Evolutionary conservation across 1,284 basidiomycete species (phyloP).

Genomic region (Ceratobasidium sp.): DNA sequence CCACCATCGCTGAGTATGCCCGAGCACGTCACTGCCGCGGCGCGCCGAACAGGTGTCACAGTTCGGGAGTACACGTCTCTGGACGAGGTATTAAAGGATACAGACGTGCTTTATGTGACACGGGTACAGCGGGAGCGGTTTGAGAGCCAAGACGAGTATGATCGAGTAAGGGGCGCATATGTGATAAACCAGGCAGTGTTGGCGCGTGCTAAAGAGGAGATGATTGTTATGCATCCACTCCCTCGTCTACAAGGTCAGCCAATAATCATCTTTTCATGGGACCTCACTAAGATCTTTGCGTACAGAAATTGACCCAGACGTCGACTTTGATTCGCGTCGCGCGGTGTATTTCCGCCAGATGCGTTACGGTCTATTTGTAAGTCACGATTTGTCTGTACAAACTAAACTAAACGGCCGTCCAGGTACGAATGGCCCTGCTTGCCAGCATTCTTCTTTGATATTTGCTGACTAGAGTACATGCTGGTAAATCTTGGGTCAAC

Average conservation of each 20-base stretch:
- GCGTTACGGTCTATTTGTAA: constrained; percentile 96
- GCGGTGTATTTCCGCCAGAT: constrained; percentile 99
- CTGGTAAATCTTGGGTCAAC: no score
- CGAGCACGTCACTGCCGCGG: constrained; percentile 83
- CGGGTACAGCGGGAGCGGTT: constrained; percentile 98
- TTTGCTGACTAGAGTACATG: no score
- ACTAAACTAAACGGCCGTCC: constrained; percentile 19
- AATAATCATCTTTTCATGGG: constrained; percentile 1
- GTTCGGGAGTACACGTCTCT: constrained; percentile 88
- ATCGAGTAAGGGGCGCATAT: constrained; percentile 93
- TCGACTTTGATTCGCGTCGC: constrained; percentile 94
- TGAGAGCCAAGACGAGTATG: constrained; percentile 84
- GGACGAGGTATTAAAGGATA: constrained; percentile 90
- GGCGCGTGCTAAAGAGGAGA: constrained; percentile 91
- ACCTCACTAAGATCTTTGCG: constrained; percentile 41
- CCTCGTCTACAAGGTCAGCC: constrained; percentile 88
- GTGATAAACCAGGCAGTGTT: constrained; percentile 94
- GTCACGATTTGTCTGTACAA: constrained; percentile 57
- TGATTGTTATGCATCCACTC: constrained; percentile 99
- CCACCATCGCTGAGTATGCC: constrained; percentile 95
- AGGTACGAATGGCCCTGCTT: constrained; percentile 85
- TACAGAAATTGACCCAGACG: constrained; percentile 95
- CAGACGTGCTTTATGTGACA: constrained; percentile 98
- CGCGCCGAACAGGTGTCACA: constrained; percentile 84
- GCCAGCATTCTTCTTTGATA: constrained; percentile 72